phyloP scores from a whole-genome alignment of 1,139 yeast genomes.

The Ashbya aceris region DNA sequence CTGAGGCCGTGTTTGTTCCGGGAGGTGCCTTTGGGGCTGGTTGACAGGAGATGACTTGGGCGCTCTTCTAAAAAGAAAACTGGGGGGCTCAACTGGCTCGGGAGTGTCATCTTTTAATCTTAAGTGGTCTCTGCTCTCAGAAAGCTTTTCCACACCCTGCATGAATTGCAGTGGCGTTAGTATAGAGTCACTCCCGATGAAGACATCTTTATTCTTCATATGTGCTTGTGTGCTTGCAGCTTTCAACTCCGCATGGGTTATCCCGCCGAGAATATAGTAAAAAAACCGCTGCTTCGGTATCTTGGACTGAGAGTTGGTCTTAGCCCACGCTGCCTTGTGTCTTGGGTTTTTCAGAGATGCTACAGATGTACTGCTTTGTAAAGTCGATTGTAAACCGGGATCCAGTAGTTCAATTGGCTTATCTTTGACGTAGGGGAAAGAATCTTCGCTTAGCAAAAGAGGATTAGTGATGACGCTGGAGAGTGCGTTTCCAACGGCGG shows the following conservation, averaged over 20 bases:
- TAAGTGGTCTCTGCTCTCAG: constrained; percentile 26
- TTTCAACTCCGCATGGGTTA: constrained; percentile 74
- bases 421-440: constrained; percentile 72
- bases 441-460: constrained; percentile 34
- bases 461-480: constrained; percentile 34
- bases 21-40: constrained; percentile 12
- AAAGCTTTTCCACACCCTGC: constrained; percentile 34
- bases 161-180: constrained; percentile 53
- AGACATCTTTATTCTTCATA: constrained; percentile 59
- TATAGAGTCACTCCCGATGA: constrained; percentile 75
- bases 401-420: constrained; percentile 48
- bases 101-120: constrained; percentile 26
- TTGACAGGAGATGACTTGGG: constrained; percentile 7
- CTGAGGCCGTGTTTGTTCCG: neutral
- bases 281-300: constrained; percentile 64
- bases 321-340: constrained; percentile 78
- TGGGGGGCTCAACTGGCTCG: constrained; percentile 27
- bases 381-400: constrained; percentile 39
- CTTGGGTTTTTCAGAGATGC: constrained; percentile 60
- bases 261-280: constrained; percentile 82
- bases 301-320: constrained; percentile 32
- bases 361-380: constrained; percentile 29
- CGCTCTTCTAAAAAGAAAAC: constrained; percentile 20
- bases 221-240: constrained; percentile 64
- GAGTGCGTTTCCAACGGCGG: constrained; percentile 58